These are phyloP conservation scores for Nemania sp. DNA, from an alignment of 2,329 filamentous ascomycete genomes.

Conservation along the genomic window DNA sequence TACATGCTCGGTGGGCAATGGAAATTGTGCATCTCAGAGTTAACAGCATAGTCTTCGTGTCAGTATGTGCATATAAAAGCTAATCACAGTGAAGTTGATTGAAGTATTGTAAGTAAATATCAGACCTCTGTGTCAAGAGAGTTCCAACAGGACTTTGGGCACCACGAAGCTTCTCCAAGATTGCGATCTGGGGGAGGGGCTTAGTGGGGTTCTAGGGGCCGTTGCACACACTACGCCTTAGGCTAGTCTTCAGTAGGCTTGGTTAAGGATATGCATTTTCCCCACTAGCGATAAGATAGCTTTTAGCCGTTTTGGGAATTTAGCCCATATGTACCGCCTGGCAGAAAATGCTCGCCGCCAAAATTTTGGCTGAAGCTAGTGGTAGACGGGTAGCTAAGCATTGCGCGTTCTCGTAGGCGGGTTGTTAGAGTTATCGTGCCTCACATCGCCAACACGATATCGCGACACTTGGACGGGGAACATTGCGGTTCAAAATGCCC, in stretches of 20 bases:
- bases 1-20: too few species aligned
- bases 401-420: conserved; percentile 14
- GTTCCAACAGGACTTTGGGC: too few species aligned
- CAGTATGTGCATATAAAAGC: too few species aligned
- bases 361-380: conserved; percentile 32
- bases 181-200: too few species aligned
- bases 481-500: conserved; percentile 29
- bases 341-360: conserved; percentile 35
- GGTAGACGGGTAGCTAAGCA: too few species aligned
- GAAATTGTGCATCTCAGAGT: too few species aligned
- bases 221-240: background rate
- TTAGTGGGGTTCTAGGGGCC: background rate
- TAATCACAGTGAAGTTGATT: too few species aligned
- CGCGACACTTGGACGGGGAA: conserved; percentile 3
- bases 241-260: background rate
- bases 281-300: background rate
- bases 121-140: too few species aligned
- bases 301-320: conserved; percentile 13
- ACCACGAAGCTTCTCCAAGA: too few species aligned
- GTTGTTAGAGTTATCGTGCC: background rate
- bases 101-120: too few species aligned
- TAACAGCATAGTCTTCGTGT: too few species aligned
- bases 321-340: conserved; percentile 32
- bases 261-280: background rate
- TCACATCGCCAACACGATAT: conserved; percentile 3